Conservation (phyloP, 2,329 filamentous ascomycete genomes). For the Fusarium veterinarium region DNA sequence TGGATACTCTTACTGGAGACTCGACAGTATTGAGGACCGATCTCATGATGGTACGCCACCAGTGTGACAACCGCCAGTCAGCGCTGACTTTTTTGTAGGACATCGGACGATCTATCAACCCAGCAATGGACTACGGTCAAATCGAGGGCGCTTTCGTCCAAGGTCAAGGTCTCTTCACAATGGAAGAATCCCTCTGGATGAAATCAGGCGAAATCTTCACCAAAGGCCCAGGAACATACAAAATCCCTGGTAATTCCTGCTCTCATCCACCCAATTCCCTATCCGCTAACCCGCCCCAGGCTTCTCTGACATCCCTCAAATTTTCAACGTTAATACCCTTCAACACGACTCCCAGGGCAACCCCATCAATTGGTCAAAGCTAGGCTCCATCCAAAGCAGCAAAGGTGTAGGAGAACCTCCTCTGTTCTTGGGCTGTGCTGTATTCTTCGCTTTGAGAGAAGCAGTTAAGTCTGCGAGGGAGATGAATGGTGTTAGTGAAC, state of each 20-base stretch:
- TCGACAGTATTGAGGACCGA: not conserved
- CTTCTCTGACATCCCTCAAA: not conserved
- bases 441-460: not conserved
- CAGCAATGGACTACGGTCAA: slow-evolving; percentile 5
- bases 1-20: not conserved
- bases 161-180: not conserved
- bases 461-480: not conserved
- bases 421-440: not conserved
- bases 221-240: slow-evolving; percentile 4
- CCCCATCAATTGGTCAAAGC: not conserved
- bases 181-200: slow-evolving; percentile 2
- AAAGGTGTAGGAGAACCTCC: not conserved
- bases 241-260: not conserved
- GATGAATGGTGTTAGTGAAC: not conserved
- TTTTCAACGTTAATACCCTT: not conserved
- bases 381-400: not conserved
- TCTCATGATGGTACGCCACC: not conserved
- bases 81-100: not conserved
- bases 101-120: not conserved
- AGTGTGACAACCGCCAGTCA: too few species aligned
- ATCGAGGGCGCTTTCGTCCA: not conserved
- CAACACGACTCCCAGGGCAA: slow-evolving; percentile 1
- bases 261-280: accelerated
- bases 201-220: not conserved
- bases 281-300: not conserved